Percentiles rank a stretch among this genome's conserved stretches.
Conservation (phyloP, 2,329 filamentous ascomycete species). For the Paecilomyces sp. region DNA sequence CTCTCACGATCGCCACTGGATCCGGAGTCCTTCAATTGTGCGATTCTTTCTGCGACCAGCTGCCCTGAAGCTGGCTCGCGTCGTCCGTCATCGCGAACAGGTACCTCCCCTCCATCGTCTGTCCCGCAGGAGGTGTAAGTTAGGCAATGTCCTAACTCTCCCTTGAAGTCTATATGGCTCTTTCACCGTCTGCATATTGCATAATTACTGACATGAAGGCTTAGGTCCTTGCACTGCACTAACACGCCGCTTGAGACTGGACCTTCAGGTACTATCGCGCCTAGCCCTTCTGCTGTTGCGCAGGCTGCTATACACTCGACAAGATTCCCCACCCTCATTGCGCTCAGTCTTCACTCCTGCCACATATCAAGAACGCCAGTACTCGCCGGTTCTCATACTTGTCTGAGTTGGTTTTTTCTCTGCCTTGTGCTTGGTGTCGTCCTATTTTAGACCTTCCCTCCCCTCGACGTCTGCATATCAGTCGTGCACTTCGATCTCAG, state of each 20-base stretch:
- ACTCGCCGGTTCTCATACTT: neutral
- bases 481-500: neutral
- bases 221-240: neutral
- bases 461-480: neutral
- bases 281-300: neutral
- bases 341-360: neutral
- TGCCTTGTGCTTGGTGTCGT: neutral
- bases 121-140: neutral
- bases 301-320: neutral
- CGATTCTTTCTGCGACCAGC: neutral
- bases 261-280: neutral
- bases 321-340: neutral
- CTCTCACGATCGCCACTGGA: neutral
- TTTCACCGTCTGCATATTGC: neutral
- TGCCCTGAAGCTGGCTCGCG: neutral
- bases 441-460: neutral
- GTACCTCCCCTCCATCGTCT: neutral
- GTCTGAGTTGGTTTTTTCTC: neutral
- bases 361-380: neutral
- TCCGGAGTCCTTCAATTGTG: neutral
- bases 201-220: neutral
- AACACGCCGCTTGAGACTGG: neutral
- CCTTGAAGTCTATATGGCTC: neutral
- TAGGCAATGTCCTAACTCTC: neutral
- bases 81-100: neutral